Evolutionary conservation across 306 rosid species (phyloP).

Genomic region (Cicer bijugum): DNA sequence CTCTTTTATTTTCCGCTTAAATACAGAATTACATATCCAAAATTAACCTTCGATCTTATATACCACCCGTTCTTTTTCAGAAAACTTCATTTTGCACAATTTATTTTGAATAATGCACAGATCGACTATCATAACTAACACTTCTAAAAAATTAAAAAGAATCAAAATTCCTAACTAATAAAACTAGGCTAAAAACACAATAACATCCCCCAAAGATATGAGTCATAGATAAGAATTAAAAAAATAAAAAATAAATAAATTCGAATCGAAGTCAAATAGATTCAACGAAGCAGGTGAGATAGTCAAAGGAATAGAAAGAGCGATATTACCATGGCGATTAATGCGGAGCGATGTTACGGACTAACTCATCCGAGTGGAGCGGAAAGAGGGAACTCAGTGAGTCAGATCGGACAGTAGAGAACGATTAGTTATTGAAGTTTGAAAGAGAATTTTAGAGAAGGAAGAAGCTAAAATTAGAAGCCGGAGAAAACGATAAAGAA

Average conservation of each 20-base stretch:
- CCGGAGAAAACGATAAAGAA: conserved; percentile 57
- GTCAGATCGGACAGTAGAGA: conserved; percentile 67
- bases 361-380: conserved; percentile 84
- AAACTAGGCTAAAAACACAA: conserved; percentile 31
- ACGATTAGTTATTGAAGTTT: conserved; percentile 48
- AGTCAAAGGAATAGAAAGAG: conserved; percentile 49
- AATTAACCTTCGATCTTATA: conserved; percentile 35
- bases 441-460: conserved; percentile 48
- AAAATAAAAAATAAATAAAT: conserved; percentile 7
- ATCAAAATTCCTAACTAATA: conserved; percentile 10
- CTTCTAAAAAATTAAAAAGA: conserved; percentile 13
- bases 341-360: conserved; percentile 60
- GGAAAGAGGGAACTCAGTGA: conserved; percentile 55
- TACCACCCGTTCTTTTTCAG: conserved; percentile 17
- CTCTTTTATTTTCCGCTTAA: too few relatives aligned
- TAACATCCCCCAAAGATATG: background rate
- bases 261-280: conserved; percentile 49
- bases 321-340: conserved; percentile 82
- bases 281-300: conserved; percentile 56
- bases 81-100: conserved; percentile 38
- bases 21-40: too few relatives aligned
- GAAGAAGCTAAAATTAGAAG: conserved; percentile 56
- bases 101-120: conserved; percentile 36
- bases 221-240: background rate
- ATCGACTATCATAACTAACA: conserved; percentile 33